These are phyloP conservation scores for Calycina herbarum DNA, from an alignment of 2,329 filamentous ascomycete species.

Conservation along the genomic window DNA sequence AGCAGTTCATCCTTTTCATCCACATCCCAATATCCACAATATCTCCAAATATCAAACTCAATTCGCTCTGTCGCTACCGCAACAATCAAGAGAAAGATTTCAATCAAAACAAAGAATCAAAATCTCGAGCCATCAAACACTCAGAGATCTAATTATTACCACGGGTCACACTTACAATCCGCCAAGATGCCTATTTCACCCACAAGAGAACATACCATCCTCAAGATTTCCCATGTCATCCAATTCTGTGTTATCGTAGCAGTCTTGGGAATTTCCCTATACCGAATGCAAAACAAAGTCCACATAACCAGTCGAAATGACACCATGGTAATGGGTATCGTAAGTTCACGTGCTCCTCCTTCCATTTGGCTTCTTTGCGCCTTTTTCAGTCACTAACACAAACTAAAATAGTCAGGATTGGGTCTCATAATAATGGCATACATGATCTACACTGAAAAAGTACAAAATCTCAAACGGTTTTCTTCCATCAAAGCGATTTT, in stretches of 20 bases:
- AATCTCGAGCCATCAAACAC: neutral
- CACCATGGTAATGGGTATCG: conserved; percentile 12
- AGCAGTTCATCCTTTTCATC: neutral
- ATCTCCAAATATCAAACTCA: neutral
- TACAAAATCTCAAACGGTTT: neutral
- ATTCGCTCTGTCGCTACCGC: neutral
- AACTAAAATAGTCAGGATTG: conserved; percentile 2
- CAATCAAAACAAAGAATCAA: neutral
- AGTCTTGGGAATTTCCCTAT: conserved; percentile 8
- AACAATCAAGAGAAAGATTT: neutral
- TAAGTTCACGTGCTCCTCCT: neutral
- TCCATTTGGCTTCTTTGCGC: neutral
- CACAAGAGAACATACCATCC: conserved; percentile 5
- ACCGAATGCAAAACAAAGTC: neutral
- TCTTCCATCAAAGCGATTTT: conserved; percentile 9
- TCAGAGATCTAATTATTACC: neutral
- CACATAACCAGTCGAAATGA: conserved; percentile 7
- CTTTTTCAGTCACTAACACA: neutral
- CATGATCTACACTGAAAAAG: conserved; percentile 9
- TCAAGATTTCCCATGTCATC: conserved; percentile 1
- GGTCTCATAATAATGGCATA: conserved; percentile 12
- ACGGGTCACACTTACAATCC: neutral
- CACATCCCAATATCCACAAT: neutral
- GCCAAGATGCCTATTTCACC: conserved; percentile 1
- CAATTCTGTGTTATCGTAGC: conserved; percentile 5